phyloP scores from a whole-genome alignment of 768 basidiomycete genomes.

The Rubroboletus satanas region DNA sequence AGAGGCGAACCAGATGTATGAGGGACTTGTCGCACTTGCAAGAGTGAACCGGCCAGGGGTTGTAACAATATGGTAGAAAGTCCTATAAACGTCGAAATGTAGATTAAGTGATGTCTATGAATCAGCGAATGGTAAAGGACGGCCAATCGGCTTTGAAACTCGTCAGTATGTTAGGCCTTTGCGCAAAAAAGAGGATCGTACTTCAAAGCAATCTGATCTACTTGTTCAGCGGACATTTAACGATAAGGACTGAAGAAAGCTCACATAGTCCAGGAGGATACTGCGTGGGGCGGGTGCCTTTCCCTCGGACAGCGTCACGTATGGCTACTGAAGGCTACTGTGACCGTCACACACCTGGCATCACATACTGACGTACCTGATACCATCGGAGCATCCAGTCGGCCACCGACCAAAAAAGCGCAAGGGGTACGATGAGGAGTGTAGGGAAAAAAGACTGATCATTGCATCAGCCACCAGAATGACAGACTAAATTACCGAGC shows the following conservation, averaged over 20 bases:
- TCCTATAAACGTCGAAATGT: constrained; percentile 49
- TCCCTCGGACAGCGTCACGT: constrained; percentile 53
- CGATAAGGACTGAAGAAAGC: constrained; percentile 15
- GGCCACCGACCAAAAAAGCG: constrained; percentile 44
- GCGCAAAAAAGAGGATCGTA: constrained; percentile 16
- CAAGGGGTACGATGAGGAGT: constrained; percentile 46
- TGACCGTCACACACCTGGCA: background rate
- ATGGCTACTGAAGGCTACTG: constrained; percentile 45
- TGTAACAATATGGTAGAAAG: constrained; percentile 47
- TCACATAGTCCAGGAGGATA: constrained; percentile 64
- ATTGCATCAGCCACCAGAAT: background rate
- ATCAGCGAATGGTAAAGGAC: constrained; percentile 43
- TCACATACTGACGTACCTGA: constrained; percentile 41
- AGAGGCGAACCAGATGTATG: constrained; percentile 10
- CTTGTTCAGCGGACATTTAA: constrained; percentile 1
- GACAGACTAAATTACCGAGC: constrained; percentile 17
- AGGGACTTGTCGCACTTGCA: constrained; percentile 25
- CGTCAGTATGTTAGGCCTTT: background rate
- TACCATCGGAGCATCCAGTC: constrained; percentile 56
- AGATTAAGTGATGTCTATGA: constrained; percentile 53
- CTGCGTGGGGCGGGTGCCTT: constrained; percentile 52
- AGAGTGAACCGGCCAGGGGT: constrained; percentile 48
- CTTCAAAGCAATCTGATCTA: constrained; percentile 41
- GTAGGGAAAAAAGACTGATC: constrained; percentile 58
- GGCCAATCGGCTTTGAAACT: constrained; percentile 37